Evolutionary conservation across 306 rosid genomes (phyloP).

Genomic region (Abrus pulchellus): DNA sequence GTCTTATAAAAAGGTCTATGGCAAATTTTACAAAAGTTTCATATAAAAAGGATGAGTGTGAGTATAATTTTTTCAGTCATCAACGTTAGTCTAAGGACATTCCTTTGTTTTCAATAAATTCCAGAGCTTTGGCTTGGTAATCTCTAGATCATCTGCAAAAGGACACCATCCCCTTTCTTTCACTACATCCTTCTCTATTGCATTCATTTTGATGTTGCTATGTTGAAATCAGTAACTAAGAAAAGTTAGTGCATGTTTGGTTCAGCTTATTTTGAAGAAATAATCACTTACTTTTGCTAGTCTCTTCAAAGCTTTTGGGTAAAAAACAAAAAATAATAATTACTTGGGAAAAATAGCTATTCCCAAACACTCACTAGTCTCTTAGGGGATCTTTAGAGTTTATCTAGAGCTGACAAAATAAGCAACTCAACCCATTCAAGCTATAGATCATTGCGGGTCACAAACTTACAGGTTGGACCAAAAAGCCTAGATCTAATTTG

Average conservation of each 20-base stretch:
- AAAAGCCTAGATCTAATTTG: too few relatives aligned
- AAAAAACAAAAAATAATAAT: too few relatives aligned
- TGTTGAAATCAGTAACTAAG: background rate
- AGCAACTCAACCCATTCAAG: too few relatives aligned
- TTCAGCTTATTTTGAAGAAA: background rate
- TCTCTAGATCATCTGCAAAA: constrained; percentile 7
- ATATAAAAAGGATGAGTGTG: too few relatives aligned
- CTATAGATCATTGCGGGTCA: too few relatives aligned
- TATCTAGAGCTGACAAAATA: too few relatives aligned
- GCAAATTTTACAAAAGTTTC: too few relatives aligned
- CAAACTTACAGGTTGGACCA: too few relatives aligned
- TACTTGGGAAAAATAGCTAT: background rate
- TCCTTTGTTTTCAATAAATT: constrained; percentile 29
- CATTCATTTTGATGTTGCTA: constrained; percentile 21
- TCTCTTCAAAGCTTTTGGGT: too few relatives aligned
- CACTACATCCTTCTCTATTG: constrained; percentile 20
- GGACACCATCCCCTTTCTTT: constrained; percentile 7
- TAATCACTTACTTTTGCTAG: background rate
- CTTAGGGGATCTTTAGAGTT: constrained; percentile 1
- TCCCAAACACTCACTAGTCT: background rate
- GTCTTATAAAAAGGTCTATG: too few relatives aligned
- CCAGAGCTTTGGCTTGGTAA: background rate
- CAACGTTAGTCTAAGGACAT: constrained; percentile 10
- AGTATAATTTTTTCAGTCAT: background rate
- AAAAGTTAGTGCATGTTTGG: background rate